Evolutionary conservation across 768 basidiomycete species (phyloP).

Genomic region (Psilocybe sp.): DNA sequence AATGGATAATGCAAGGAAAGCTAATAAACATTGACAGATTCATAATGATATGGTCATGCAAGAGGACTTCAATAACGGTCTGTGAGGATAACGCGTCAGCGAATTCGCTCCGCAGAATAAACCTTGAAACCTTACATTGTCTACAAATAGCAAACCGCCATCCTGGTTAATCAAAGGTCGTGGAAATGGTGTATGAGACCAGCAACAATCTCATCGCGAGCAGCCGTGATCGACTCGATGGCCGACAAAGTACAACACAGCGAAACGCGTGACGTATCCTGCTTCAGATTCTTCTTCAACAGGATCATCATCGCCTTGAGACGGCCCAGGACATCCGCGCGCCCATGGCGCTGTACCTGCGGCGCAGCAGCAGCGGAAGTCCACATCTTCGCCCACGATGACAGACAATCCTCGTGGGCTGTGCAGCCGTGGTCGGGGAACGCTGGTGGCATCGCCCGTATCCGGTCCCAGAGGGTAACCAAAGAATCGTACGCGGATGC

Average conservation of each 20-base stretch:
- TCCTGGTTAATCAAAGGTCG: background rate
- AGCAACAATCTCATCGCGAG: slow-evolving; percentile 39
- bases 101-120: too few relatives aligned
- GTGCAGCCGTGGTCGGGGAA: slow-evolving; percentile 41
- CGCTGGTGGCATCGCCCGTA: slow-evolving; percentile 45
- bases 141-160: too few relatives aligned
- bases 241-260: slow-evolving; percentile 42
- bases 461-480: slow-evolving; percentile 48
- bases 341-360: slow-evolving; percentile 36
- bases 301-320: slow-evolving; percentile 42
- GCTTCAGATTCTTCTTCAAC: slow-evolving; percentile 33
- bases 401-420: slow-evolving; percentile 47
- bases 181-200: slow-evolving; percentile 37
- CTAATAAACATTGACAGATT: too few relatives aligned
- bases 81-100: too few relatives aligned
- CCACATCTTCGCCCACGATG: slow-evolving; percentile 52
- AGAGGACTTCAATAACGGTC: too few relatives aligned
- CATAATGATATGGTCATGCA: too few relatives aligned
- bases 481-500: slow-evolving; percentile 58
- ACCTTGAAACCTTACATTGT: too few relatives aligned
- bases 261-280: slow-evolving; percentile 28
- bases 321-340: slow-evolving; percentile 60
- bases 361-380: slow-evolving; percentile 44
- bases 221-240: slow-evolving; percentile 37
- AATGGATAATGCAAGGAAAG: too few relatives aligned